Base-by-base conservation (phyloP, 1,139 yeast genomes). In the Blastobotrys ciferrii region DNA sequence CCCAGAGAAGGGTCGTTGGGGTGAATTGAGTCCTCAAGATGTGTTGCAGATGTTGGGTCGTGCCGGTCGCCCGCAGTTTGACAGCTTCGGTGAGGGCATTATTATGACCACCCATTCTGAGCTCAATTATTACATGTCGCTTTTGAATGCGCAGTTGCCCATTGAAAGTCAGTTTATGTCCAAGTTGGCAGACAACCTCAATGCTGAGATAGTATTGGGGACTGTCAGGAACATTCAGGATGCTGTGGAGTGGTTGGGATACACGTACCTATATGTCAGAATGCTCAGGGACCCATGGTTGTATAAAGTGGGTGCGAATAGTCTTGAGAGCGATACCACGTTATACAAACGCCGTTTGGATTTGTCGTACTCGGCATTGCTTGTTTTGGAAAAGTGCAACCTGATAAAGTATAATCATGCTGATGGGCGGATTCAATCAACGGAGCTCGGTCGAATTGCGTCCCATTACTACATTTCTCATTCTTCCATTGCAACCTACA, bases 1-100 rank as follows among this genome's bases (percentile, higher is more conserved):
- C 2, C 97, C 99, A 0, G 94, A 86, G 58, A 79, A 79, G 54
- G 96, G 98, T 46, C 70, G 78, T 1, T 91, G 97, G 96, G 81
- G 82, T 1, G 95, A 87, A 59, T 70, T 92, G 11, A 84, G 96
- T 0, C 95, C 97, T 0, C 98, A 91, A 61, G 98, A 92, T 69
- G 86, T 92, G 30, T 69, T 92, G 13, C 98, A 92, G 68, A 92
- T 92, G 97, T 63, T 71, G 25, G 98, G 98, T 40, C 81, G 98
- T 70, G 98, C 98, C 31, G 98, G 98, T 58, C 78, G 98, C 65
- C 98, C 98, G 0, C 75, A 97, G 50, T 92, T 86, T 66, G 98
- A 92, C 66, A 81, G 81, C 31, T 80, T 82, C 60, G 98, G 98
- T 61, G 96, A 88, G 60, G 98, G 98, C 70, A 81, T 92, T 5